Base-by-base conservation (phyloP, 306 rosid genomes). In the Trifolium dubium region DNA sequence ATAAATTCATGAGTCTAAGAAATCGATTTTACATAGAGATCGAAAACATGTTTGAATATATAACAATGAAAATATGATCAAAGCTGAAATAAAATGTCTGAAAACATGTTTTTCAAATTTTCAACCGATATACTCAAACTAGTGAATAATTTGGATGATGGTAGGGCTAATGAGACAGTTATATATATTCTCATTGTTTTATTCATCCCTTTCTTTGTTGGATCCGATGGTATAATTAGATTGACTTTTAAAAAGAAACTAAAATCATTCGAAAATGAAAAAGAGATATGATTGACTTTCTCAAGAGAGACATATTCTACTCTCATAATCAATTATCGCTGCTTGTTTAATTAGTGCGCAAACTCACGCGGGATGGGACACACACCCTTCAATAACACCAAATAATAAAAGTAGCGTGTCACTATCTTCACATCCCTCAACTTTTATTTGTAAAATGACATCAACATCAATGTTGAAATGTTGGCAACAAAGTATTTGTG, bases 251-350 rank as follows among this genome's bases (percentile, higher is more conserved):
- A 43, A 66, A 13, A 39, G 62, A 64, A 78, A 51, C 65, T 46
- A 68, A 75, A 72, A 56, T 80, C 23, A 78, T 65, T 59, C 4
- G 7, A n/a, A 29, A 53, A 64, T 75, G 35, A 64, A 67, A 76
- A 76, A 41, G 64, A 51, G 67, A 59, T 14, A 49, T 70, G 81
- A 77, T 77, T 79, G 84, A 79, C 85, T 76, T 82, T 56, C 40
- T 47, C 17, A 10, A 37, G 19, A 40, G 40, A 53, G 23, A 77
- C 69, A 69, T 75, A 5, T 23, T 30, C 10, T 54, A 53, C 64
- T 39, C 4, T 28, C 34, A 35, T 10, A 35, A 39, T 34, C 62
- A 23, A 59, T 14, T 30, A 59, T 51, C 29, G 6, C 34, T 68
- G 12, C 34, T 46, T 66, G 70, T 14, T 46, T 30, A 19, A 40